Evolutionary conservation across 2,329 filamentous ascomycete species (phyloP).

Genomic region (Neopestalotiopsis rosae): DNA sequence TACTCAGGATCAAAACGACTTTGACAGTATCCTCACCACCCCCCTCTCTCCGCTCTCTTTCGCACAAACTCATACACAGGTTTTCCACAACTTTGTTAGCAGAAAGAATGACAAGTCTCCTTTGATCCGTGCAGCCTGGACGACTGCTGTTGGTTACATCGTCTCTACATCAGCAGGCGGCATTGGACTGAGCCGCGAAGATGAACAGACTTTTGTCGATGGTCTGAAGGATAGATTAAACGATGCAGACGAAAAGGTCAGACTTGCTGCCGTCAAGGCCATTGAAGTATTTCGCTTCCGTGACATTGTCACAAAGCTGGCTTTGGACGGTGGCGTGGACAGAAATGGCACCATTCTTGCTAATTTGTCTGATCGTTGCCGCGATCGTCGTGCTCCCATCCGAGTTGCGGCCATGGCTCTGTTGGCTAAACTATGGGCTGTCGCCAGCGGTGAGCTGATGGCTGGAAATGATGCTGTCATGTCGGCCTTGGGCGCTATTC

Average conservation of each 20-base stretch:
- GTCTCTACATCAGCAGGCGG: slow-evolving; percentile 90
- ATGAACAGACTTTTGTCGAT: slow-evolving; percentile 77
- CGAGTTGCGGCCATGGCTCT: slow-evolving; percentile 87
- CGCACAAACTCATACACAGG: slow-evolving; percentile 76
- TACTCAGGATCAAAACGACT: slow-evolving; percentile 50
- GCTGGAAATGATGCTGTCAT: slow-evolving; percentile 79
- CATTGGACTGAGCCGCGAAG: slow-evolving; percentile 83
- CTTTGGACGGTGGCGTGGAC: slow-evolving; percentile 73
- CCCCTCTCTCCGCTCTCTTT: slow-evolving; percentile 91
- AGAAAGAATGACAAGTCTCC: slow-evolving; percentile 86
- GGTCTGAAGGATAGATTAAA: slow-evolving; percentile 80
- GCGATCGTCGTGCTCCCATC: slow-evolving; percentile 82
- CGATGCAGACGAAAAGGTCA: slow-evolving; percentile 90
- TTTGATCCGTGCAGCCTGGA: slow-evolving; percentile 85
- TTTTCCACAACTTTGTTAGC: slow-evolving; percentile 85
- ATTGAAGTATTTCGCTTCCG: slow-evolving; percentile 81
- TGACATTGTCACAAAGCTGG: slow-evolving; percentile 83
- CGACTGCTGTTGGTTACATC: slow-evolving; percentile 82
- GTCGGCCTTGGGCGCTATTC: slow-evolving; percentile 79
- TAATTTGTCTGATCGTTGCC: slow-evolving; percentile 84
- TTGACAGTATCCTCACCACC: slow-evolving; percentile 71
- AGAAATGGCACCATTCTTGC: slow-evolving; percentile 80
- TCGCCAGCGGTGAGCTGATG: slow-evolving; percentile 84
- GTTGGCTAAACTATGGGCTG: slow-evolving; percentile 89
- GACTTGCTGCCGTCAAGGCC: slow-evolving; percentile 85